These are phyloP conservation scores for Sporopachydermia cereana DNA, from an alignment of 1,139 yeast genomes.

Conservation along the genomic window DNA sequence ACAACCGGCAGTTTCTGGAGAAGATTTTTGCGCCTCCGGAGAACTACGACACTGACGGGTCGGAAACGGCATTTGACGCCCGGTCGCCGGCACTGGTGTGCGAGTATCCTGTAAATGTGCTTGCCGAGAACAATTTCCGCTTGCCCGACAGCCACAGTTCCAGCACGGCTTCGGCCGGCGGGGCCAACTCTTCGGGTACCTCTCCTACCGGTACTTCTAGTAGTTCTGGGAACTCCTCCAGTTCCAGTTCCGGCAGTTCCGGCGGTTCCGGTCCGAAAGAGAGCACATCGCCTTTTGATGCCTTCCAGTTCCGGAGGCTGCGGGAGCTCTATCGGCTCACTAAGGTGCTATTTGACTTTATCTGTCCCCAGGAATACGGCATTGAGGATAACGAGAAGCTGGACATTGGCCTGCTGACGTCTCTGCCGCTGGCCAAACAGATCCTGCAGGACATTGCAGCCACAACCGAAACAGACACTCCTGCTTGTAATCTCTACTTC, in stretches of 20 bases:
- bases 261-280: slow-evolving; percentile 19
- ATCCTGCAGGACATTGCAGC: slow-evolving; percentile 69
- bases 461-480: slow-evolving; percentile 66
- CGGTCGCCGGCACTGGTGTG: slow-evolving; percentile 54
- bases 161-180: not conserved
- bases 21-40: slow-evolving; percentile 70
- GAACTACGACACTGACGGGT: slow-evolving; percentile 27
- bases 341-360: slow-evolving; percentile 89
- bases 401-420: slow-evolving; percentile 90
- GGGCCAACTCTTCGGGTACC: slow-evolving; percentile 22
- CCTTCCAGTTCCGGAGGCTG: slow-evolving; percentile 64
- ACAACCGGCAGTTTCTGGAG: slow-evolving; percentile 81
- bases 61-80: slow-evolving; percentile 40
- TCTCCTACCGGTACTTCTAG: slow-evolving; percentile 9
- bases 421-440: slow-evolving; percentile 87
- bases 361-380: slow-evolving; percentile 98
- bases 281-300: slow-evolving; percentile 59
- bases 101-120: slow-evolving; percentile 67
- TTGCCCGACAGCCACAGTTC: slow-evolving; percentile 28
- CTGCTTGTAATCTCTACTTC: slow-evolving; percentile 81
- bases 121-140: slow-evolving; percentile 68
- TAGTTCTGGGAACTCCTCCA: slow-evolving; percentile 11
- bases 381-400: slow-evolving; percentile 91
- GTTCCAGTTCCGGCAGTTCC: slow-evolving; percentile 14
- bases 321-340: slow-evolving; percentile 84